phyloP scores from a whole-genome alignment of 345 rosid species.

The Gossypium arboreum region DNA sequence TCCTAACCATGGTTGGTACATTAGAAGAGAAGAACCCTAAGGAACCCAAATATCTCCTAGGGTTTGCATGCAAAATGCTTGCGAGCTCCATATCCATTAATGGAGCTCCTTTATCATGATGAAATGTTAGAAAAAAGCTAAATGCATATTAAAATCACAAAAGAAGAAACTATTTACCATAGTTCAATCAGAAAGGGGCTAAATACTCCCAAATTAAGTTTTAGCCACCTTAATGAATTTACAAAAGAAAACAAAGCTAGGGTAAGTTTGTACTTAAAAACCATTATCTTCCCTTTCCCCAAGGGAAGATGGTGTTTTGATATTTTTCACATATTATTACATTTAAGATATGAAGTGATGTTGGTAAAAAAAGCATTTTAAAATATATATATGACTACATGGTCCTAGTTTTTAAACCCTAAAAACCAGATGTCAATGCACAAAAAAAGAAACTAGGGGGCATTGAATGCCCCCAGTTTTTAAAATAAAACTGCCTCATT shows the following conservation, averaged over 20 bases:
- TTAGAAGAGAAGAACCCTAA: constrained; percentile 58
- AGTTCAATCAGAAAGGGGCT: constrained; percentile 41
- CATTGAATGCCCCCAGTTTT: constrained; percentile 26
- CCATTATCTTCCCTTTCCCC: constrained; percentile 41
- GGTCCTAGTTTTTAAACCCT: constrained; percentile 63
- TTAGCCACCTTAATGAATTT: constrained; percentile 48
- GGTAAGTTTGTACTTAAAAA: constrained; percentile 1
- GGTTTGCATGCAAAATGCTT: constrained; percentile 64
- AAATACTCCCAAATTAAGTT: constrained; percentile 47
- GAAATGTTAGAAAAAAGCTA: constrained; percentile 24
- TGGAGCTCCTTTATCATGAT: constrained; percentile 43
- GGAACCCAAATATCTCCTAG: constrained; percentile 86
- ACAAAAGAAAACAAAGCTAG: constrained; percentile 28
- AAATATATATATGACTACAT: constrained; percentile 29
- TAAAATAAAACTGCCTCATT: constrained; percentile 35
- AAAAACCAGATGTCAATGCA: constrained; percentile 55
- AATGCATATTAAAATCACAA: constrained; percentile 23
- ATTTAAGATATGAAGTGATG: constrained; percentile 20
- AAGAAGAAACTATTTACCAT: constrained; percentile 25
- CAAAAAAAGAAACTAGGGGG: constrained; percentile 24
- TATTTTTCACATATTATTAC: constrained; percentile 20
- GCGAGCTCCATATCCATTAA: constrained; percentile 67
- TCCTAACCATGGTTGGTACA: constrained; percentile 93
- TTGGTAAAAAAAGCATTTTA: constrained; percentile 17
- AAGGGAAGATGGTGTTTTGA: constrained; percentile 33